Base-by-base conservation (phyloP, 768 basidiomycete species). In the Cystofilobasidium capitatum region DNA sequence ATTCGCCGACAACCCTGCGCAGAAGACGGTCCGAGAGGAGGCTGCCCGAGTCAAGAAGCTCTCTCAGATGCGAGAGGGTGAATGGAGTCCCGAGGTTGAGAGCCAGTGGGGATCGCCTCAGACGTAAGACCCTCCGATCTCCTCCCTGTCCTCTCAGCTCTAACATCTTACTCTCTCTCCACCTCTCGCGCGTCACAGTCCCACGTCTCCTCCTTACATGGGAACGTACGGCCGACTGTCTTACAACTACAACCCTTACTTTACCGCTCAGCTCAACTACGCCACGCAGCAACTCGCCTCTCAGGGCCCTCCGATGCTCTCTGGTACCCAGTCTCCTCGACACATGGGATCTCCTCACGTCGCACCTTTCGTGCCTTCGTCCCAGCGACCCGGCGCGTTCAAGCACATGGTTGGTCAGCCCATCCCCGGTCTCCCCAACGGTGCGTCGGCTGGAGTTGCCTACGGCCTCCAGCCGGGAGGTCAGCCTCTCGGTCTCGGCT, bases 1-100 rank as follows among this genome's bases (percentile, higher is more conserved):
- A 9, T 68, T 62, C 26, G 66, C 59, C 29, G 65, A 66, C 31
- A 60, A 59, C 10, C 26, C 31, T 14, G 60, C 61, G 4, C 66
- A 68, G 54, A 68, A 68, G 26, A n/a, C 29, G 14, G 61, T 68
- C 1, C 66, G 66, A 33, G 66, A 68, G 44, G 66, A 68, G 17
- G 66, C 66, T 7, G 66, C 66, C 22, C 20, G 35, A 39, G 2
- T 26, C 17, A 68, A 68, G 61, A 68, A 39, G 55, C 24, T 33
- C 14, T 64, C 62, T 22, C 36, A 45, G 14, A 36, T 40, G 26
- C 16, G 29, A 16, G 51, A 55, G 5, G 29, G 9, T 10, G 14
- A 17, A 26, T 49, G 8, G 13, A 12, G 29, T 13, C 51, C 51
- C n/a, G n/a, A n/a, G n/a, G n/a, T n/a, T n/a, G 14, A 55, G 17